phyloP scores from a whole-genome alignment of 2,329 filamentous ascomycete genomes.

The Claviceps paspali region DNA sequence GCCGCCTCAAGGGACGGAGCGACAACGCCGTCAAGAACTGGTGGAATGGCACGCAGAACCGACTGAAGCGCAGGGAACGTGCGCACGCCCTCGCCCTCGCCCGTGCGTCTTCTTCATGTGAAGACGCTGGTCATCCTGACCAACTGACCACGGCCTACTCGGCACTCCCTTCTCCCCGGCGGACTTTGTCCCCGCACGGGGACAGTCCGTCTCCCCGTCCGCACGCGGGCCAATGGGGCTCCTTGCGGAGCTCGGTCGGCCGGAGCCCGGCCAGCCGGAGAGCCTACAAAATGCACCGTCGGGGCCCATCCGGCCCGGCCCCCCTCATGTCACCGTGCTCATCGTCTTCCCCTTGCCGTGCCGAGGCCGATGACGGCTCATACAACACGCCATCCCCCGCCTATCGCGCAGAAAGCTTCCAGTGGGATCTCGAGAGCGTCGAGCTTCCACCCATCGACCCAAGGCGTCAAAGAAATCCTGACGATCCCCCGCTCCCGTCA shows the following conservation, averaged over 20 bases:
- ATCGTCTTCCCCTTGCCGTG: constrained; percentile 33
- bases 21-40: constrained; percentile 97
- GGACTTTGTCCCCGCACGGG: neutral
- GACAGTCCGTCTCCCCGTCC: too few relatives aligned
- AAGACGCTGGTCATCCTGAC: too few relatives aligned
- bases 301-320: constrained; percentile 11
- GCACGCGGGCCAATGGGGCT: too few relatives aligned
- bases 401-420: constrained; percentile 13
- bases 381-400: constrained; percentile 45
- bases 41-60: constrained; percentile 91
- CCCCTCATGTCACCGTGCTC: constrained; percentile 22
- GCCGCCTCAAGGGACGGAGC: constrained; percentile 66
- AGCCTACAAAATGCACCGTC: too few relatives aligned
- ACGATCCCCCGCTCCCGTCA: constrained; percentile 11
- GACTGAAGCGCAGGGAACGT: constrained; percentile 36
- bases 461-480: too few relatives aligned
- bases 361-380: constrained; percentile 51
- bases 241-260: neutral
- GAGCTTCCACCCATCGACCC: too few relatives aligned
- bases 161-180: neutral
- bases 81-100: neutral
- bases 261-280: too few relatives aligned
- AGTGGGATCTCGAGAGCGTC: constrained; percentile 22
- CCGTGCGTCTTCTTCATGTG: too few relatives aligned
- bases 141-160: neutral